Base-by-base conservation (phyloP, 306 rosid species). In the Gillenia trifoliata region DNA sequence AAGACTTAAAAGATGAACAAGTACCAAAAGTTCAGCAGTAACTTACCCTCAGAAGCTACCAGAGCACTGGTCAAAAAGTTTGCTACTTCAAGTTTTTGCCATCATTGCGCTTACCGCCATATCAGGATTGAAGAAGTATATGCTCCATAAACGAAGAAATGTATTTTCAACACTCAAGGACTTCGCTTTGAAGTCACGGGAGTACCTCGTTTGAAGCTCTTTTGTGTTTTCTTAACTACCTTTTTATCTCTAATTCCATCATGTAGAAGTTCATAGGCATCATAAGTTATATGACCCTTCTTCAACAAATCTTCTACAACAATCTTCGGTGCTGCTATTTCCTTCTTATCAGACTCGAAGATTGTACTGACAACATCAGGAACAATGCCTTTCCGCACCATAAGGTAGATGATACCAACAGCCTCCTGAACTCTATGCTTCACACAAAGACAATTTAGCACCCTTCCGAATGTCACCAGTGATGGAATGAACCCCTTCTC, bases 301-400 rank as follows among this genome's bases (percentile, higher is more conserved):
- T 88, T 93, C 85, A 93, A 78, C 84, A 93, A 78, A 70, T 89
- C 81, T 87, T 93, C 94, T 29, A 93, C 92, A 72, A 93, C 86
- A 85, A 91, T 91, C 86, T 93, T 93, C 54, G 98, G 98, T 8
- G 97, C 94, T 8, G 96, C 98, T 67, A 89, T 79, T 68, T 75
- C 89, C 84, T 78, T 91, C 85, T 93, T 93, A 77, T 88, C 96
- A 77, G 89, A 88, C 77, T 86, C 92, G 74, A 91, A 91, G 66
- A 93, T 89, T 74, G 93, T 77, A 84, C 84, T 72, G 28, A 91
- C 98, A 70, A 77, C 82, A 70, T 91, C 92, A 28, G 96, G 97
- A 71, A 91, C 88, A 60, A 91, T 87, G 77, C 83, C 94, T 68
- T 88, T 87, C 67, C 54, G 74, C 73, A 93, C 85, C 98, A 93